Percentiles rank a stretch among this genome's conserved stretches.
These are phyloP conservation scores for Fusarium sp. DNA, from an alignment of 2,329 filamentous ascomycete species.

Conservation along the genomic window DNA sequence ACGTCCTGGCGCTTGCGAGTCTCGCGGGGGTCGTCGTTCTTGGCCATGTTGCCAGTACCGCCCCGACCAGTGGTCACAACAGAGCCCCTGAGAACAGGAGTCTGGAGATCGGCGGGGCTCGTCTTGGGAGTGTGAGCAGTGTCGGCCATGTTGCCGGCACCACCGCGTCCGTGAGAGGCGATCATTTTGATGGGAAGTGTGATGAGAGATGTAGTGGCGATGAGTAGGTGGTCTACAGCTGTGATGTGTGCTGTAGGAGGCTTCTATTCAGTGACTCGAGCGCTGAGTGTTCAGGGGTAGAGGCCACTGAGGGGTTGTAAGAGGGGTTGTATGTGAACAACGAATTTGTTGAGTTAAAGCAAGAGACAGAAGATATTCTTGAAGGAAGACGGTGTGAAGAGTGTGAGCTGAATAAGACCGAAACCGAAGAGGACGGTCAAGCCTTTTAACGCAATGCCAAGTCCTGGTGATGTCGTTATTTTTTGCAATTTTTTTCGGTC, in stretches of 20 bases:
- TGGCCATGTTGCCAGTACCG: constrained; percentile 88
- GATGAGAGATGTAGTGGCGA: not conserved
- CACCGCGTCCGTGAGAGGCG: constrained; percentile 80
- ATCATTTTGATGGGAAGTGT: constrained; percentile 53
- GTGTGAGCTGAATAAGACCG: not conserved
- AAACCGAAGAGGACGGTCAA: constrained; percentile 12
- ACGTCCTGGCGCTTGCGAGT: constrained; percentile 89
- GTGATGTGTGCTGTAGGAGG: not conserved
- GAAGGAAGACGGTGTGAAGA: not conserved
- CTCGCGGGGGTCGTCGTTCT: constrained; percentile 76
- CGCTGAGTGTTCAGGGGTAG: not conserved
- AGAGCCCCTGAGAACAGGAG: constrained; percentile 85
- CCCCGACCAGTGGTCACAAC: constrained; percentile 91
- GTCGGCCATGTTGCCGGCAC: constrained; percentile 79
- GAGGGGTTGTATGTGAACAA: not conserved
- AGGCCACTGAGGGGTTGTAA: not conserved
- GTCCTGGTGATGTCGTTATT: constrained; percentile 37
- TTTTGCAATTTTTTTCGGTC: constrained; percentile 19
- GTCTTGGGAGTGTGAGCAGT: constrained; percentile 63
- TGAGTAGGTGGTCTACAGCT: not conserved
- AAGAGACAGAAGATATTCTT: not conserved
- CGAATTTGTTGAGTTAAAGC: not conserved
- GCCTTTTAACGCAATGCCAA: constrained; percentile 39
- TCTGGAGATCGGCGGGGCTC: constrained; percentile 75
- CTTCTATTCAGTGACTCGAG: not conserved